A percentile compares a stretch with the other conserved stretches of the same genome.
Conservation (phyloP, 192 early-diverging fungal species). For the Obelidium mucronatum region DNA sequence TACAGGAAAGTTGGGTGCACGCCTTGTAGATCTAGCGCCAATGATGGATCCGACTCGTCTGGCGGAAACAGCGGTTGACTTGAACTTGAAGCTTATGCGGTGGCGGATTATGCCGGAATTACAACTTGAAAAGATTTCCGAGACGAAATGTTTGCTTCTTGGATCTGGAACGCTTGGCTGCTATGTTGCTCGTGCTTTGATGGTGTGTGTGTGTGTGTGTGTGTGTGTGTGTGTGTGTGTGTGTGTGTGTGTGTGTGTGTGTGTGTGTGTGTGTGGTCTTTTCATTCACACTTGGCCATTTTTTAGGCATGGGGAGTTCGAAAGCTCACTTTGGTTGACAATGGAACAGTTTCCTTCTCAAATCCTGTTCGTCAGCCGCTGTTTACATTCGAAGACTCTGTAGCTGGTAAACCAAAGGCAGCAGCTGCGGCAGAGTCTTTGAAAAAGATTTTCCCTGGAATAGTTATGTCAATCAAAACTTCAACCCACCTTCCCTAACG, state of each 20-base stretch:
- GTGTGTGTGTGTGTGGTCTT: neutral
- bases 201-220: conserved; percentile 52
- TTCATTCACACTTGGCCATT: neutral
- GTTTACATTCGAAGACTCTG: conserved; percentile 87
- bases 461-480: conserved; percentile 66
- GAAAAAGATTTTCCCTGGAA: conserved; percentile 78
- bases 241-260: neutral
- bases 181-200: conserved; percentile 83
- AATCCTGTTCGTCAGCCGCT: conserved; percentile 97
- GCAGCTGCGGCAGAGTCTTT: conserved; percentile 81
- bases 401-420: conserved; percentile 88
- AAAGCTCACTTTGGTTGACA: conserved; percentile 94
- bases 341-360: conserved; percentile 89
- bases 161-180: conserved; percentile 96
- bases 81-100: conserved; percentile 97
- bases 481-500: too few relatives aligned
- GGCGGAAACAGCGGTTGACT: conserved; percentile 87
- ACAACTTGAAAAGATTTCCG: conserved; percentile 79
- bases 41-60: conserved; percentile 89
- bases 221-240: conserved; percentile 36
- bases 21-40: conserved; percentile 81
- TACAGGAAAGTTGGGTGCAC: conserved; percentile 78
- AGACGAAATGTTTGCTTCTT: conserved; percentile 82
- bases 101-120: conserved; percentile 91
- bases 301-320: conserved; percentile 90